Evolutionary conservation across 768 basidiomycete genomes (phyloP).

Genomic region (Psilocybe sp.): DNA sequence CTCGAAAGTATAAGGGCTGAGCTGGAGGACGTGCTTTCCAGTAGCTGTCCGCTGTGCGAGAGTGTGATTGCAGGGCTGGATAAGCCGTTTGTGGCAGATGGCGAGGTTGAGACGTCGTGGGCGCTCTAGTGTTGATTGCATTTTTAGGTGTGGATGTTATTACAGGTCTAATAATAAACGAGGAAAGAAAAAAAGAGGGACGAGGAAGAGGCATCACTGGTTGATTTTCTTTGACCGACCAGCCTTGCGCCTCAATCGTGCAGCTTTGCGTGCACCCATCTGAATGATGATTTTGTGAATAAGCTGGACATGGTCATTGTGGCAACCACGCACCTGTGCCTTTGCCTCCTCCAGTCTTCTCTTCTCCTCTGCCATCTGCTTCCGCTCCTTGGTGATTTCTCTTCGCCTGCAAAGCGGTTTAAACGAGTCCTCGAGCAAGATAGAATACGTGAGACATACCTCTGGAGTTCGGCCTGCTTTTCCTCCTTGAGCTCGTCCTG

Average conservation of each 20-base stretch:
- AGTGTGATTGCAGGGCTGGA: conserved; percentile 83
- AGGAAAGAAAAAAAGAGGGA: conserved; percentile 7
- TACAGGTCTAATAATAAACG: conserved; percentile 9
- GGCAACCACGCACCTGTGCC: conserved; percentile 43
- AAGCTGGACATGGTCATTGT: not conserved
- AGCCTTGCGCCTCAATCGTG: conserved; percentile 66
- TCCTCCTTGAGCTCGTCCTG: conserved; percentile 74
- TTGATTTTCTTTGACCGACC: conserved; percentile 82
- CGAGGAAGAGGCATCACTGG: conserved; percentile 41
- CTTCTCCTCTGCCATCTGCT: conserved; percentile 71
- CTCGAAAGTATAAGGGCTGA: conserved; percentile 75
- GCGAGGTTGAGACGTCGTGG: conserved; percentile 80
- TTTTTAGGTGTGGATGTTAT: conserved; percentile 9
- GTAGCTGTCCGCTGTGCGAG: conserved; percentile 92
- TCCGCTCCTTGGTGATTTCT: conserved; percentile 68
- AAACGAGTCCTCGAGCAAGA: not conserved
- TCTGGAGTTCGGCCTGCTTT: conserved; percentile 62
- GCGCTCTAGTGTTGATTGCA: conserved; percentile 41
- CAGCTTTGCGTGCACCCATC: conserved; percentile 82
- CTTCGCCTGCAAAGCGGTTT: conserved; percentile 37
- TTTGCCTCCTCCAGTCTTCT: conserved; percentile 64
- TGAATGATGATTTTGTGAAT: conserved; percentile 24
- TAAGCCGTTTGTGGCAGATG: conserved; percentile 78
- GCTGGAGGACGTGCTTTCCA: conserved; percentile 85
- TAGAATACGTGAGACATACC: conserved; percentile 34